Conservation (phyloP, 2,329 filamentous ascomycete species). For the Ciborinia camelliae region DNA sequence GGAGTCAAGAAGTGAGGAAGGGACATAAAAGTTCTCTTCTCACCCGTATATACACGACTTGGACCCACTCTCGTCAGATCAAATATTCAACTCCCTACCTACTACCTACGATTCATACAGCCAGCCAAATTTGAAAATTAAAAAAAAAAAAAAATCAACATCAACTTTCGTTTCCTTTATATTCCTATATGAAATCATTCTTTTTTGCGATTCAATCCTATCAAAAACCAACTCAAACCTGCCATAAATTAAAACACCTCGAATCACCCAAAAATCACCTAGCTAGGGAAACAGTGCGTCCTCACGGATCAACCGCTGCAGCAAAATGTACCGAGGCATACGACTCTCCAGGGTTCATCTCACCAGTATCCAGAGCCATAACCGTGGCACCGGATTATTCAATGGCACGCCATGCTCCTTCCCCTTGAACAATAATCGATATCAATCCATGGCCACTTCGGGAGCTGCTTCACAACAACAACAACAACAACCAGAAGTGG, state of each 20-base stretch:
- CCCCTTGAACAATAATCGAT: not conserved
- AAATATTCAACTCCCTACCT: not conserved
- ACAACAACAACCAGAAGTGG: not conserved
- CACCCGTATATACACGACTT: constrained; percentile 9
- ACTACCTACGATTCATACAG: not conserved
- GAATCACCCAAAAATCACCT: too few species aligned
- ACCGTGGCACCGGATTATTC: not conserved
- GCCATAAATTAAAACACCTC: too few species aligned
- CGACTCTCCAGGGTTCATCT: constrained; percentile 3
- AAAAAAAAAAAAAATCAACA: too few species aligned
- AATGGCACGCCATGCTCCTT: too few species aligned
- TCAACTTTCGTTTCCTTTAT: too few species aligned
- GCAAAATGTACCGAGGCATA: constrained; percentile 6
- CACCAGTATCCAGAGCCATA: not conserved
- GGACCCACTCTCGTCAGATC: not conserved
- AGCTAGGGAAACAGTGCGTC: not conserved
- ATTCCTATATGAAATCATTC: too few species aligned
- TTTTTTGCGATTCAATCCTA: not conserved
- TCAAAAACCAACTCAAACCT: too few species aligned
- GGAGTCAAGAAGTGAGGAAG: too few species aligned
- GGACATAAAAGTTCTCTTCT: not conserved
- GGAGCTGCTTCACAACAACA: not conserved
- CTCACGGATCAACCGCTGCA: not conserved
- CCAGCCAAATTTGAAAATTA: not conserved
- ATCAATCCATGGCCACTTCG: not conserved